Evolutionary conservation across 2,329 filamentous ascomycete genomes (phyloP), one percentile per base, ranked within the genome.

Genomic region (Colletotrichum viniferum): DNA sequence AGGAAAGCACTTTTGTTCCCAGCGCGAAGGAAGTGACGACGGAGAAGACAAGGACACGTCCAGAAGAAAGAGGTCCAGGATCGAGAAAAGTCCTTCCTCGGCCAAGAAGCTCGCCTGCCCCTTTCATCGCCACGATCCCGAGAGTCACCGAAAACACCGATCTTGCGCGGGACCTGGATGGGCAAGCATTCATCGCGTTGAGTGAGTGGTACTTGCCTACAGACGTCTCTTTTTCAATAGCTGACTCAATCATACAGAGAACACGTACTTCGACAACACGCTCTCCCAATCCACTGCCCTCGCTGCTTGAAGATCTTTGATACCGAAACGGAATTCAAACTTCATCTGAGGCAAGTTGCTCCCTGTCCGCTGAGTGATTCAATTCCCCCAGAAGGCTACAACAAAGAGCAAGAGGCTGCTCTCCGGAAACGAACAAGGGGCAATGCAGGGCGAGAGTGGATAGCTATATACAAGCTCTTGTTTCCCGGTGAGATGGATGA

Each of bases 401-500:
- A 48, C 5, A 48, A 48, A 21, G 43, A 21, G 18, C 43, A 48
- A 48, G 43, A 2, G 3, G 3, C 43, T 2, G 18, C 43, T 2
- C 43, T 48, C 18, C 10, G 38, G 12, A 12, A 2, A 21, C 3
- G 43, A 12, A 48, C 3, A 0, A 48, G 0, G n/a, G 43, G 43
- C 9, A 12, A 21, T 13, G 3, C 18, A 0, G 43, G 21, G 10
- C 5, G 0, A 0, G 43, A 48, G 5, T 21, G 43, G 43, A 5
- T 0, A 1, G 9, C 43, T 0, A 48, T 48, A 2, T 48, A 48
- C 10, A 0, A 1, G 0, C 9, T 48, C 2, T 0, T 48, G 43
- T 48, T 48, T 48, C 43, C 43, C 43, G 2, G 3, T 7, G 43
- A 13, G 18, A 5, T 2, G 4, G 43, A 48, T 0, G 43, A 48